Evolutionary conservation across 805 yeast species (phyloP).

Genomic region (Candida anglica): DNA sequence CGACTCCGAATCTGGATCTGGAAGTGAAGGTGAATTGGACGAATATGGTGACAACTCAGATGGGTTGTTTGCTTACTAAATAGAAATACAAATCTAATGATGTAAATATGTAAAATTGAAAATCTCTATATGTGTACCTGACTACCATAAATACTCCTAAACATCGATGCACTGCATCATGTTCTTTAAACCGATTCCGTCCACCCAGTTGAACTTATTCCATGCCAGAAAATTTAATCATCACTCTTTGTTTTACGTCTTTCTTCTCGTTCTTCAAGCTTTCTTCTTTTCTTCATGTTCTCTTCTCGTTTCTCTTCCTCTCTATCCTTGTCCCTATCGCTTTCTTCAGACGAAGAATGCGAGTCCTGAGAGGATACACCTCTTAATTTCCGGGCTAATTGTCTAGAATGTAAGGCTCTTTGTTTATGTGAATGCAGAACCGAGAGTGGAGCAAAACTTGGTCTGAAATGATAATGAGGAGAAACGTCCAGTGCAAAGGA

Average conservation of each 20-base stretch:
- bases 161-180: no score
- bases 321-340: constrained; percentile 2
- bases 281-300: constrained; percentile 6
- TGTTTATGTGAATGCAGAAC: constrained; percentile 27
- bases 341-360: no score
- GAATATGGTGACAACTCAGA: constrained; percentile 60
- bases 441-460: constrained; percentile 36
- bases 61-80: constrained; percentile 43
- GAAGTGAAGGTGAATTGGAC: constrained; percentile 43
- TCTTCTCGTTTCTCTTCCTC: constrained; percentile 5
- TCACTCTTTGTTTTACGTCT: neutral
- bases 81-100: constrained; percentile 1
- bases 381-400: constrained; percentile 1
- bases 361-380: no score
- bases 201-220: no score
- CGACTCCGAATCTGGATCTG: constrained; percentile 40
- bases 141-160: no score
- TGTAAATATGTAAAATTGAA: neutral
- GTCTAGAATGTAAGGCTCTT: constrained; percentile 7
- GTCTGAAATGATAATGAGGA: constrained; percentile 24
- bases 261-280: constrained; percentile 2
- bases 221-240: no score
- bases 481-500: constrained; percentile 22
- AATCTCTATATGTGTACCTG: no score
- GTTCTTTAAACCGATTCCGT: no score